Percentiles rank a stretch among this genome's conserved stretches.
Conservation (phyloP, 331 rosid genomes). For the Rhamnella rubrinervis region DNA sequence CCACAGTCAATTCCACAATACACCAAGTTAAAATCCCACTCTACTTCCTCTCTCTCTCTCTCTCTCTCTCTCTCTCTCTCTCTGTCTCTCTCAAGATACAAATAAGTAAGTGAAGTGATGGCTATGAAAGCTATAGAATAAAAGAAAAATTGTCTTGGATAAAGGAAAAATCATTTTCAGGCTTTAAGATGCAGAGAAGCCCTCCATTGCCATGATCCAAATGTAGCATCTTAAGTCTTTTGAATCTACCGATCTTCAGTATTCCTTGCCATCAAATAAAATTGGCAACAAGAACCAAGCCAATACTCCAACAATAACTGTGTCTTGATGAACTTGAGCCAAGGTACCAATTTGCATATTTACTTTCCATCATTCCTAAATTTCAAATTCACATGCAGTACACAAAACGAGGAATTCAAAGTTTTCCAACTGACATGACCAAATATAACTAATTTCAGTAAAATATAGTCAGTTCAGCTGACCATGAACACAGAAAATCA, state of each 20-base stretch:
- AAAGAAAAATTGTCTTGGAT: background rate
- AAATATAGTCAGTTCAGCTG: background rate
- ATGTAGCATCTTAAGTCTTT: background rate
- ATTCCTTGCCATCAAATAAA: background rate
- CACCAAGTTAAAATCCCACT: no score
- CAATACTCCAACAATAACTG: background rate
- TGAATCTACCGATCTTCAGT: constrained; percentile 6
- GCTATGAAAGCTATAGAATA: background rate
- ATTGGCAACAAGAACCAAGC: constrained; percentile 2
- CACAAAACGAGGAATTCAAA: background rate
- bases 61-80: no score
- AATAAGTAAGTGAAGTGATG: background rate
- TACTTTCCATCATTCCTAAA: constrained; percentile 1
- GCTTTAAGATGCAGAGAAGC: background rate
- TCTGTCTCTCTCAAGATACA: background rate
- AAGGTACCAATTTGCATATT: constrained; percentile 6
- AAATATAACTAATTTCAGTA: background rate
- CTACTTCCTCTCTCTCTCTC: no score
- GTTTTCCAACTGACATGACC: background rate
- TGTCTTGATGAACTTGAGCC: background rate
- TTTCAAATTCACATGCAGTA: background rate
- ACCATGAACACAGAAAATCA: background rate
- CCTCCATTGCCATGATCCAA: background rate
- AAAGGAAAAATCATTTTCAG: background rate
- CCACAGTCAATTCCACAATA: background rate